A percentile compares a stretch with the other conserved stretches of the same genome.
Conservation (phyloP, 441 rosid genomes). For the Sinapis alba region DNA sequence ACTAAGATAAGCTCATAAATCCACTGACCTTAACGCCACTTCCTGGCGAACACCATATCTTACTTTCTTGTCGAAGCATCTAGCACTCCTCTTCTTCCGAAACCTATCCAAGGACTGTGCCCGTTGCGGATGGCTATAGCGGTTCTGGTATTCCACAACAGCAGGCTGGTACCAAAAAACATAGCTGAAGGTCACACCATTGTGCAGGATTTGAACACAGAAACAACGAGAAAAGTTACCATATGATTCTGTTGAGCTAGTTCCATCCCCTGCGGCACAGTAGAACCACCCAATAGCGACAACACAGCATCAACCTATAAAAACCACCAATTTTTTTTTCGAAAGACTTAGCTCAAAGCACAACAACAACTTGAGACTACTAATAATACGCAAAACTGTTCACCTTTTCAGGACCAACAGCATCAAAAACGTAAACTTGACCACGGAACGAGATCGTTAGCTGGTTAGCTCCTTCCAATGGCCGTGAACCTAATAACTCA, state of each 20-base stretch:
- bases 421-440: constrained; percentile 88
- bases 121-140: constrained; percentile 78
- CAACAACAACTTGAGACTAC: too few species aligned
- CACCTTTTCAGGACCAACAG: constrained; percentile 88
- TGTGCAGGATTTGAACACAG: not conserved
- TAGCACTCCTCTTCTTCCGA: constrained; percentile 89
- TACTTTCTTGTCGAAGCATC: constrained; percentile 94
- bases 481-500: constrained; percentile 45
- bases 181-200: not conserved
- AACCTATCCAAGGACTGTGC: constrained; percentile 90
- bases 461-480: constrained; percentile 59
- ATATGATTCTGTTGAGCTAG: constrained; percentile 63
- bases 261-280: constrained; percentile 64
- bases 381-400: not conserved
- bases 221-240: constrained; percentile 47
- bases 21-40: constrained; percentile 83
- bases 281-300: constrained; percentile 71
- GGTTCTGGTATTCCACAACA: constrained; percentile 59
- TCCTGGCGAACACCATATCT: constrained; percentile 96
- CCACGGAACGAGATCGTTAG: constrained; percentile 91
- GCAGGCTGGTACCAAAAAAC: constrained; percentile 46
- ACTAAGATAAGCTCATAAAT: not conserved
- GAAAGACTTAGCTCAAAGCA: constrained; percentile 11
- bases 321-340: not conserved
- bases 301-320: constrained; percentile 83